Evolutionary conservation across 441 rosid genomes (phyloP), one percentile per base, ranked within the genome.

Genomic region (Oxalis stricta): DNA sequence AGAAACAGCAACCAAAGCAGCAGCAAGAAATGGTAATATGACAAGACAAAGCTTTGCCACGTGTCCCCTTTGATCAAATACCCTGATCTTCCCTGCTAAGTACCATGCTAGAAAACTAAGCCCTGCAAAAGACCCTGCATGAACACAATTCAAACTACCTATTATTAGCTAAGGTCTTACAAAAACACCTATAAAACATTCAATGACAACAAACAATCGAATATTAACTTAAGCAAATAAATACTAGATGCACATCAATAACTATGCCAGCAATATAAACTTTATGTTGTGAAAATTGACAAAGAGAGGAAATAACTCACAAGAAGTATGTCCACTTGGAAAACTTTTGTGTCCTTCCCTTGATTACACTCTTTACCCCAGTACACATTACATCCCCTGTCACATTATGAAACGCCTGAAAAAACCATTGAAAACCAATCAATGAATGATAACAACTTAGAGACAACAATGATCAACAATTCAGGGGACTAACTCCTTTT

Each of bases 71-170:
- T 31, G 91, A 65, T 88, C 91, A 66, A 88, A 88, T 36, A 46
- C 94, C 58, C 63, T 70, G 28, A 88, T 31, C 73, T 84, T 88
- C 49, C 95, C 94, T 5, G 91, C 66, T 63, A 84, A 56, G 59
- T 88, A 88, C 59, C 65, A 61, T 2, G 97, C 50, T 11, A 82
- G 64, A 49, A 70, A 84, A 29, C 79, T 81, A 51, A 88, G 81
- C 40, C 97, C 97, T 37, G 91, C 79, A 73, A 88, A 88, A 14
- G 97, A 70, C 85, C 94, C 97, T 88, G 77, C 66, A 77, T 10
- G 31, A 24, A 40, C 41, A 59, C 43, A 37, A 26, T 13, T 28
- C 46, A 7, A 65, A 48, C 45, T 55, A 40, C 42, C 45, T 55
- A 40, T 39, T 38, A 38, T 37, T 23, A 46, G 51, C 22, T 30